These are phyloP conservation scores for Persicaria tinctoria DNA, from an alignment of 148 eudicot genomes.

Conservation along the genomic window DNA sequence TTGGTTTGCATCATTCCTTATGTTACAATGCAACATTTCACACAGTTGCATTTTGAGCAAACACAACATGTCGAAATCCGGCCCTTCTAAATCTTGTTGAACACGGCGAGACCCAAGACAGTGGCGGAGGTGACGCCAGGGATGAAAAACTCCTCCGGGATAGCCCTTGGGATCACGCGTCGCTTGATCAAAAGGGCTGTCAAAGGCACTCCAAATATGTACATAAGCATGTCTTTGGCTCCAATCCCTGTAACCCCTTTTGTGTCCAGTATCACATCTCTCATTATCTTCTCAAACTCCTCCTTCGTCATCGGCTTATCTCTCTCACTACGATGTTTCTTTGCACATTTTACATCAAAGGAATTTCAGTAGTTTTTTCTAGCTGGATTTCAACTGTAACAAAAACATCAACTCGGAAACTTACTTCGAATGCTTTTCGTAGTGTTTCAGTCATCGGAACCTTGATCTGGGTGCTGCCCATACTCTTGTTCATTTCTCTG, in stretches of 20 bases:
- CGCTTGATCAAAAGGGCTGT: conserved; percentile 18
- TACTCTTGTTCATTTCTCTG: conserved; percentile 52
- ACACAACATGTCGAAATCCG: neutral
- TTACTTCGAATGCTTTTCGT: conserved; percentile 34
- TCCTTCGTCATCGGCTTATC: conserved; percentile 38
- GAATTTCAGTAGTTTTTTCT: neutral
- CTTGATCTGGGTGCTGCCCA: conserved; percentile 63
- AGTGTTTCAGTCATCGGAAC: conserved; percentile 45
- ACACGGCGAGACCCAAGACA: conserved; percentile 59
- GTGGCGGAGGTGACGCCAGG: conserved; percentile 61
- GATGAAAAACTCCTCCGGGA: conserved; percentile 38
- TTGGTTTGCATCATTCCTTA: neutral
- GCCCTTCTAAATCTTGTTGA: conserved; percentile 49
- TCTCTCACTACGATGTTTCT: conserved; percentile 44
- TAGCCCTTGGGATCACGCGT: conserved; percentile 7
- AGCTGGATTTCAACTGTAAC: neutral
- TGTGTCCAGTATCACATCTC: conserved; percentile 42
- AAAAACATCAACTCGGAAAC: conserved; percentile 2
- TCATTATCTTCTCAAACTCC: conserved; percentile 57
- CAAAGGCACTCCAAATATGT: conserved; percentile 64
- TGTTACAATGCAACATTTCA: neutral
- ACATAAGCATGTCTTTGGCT: conserved; percentile 64
- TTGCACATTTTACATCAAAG: conserved; percentile 10
- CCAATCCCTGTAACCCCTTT: conserved; percentile 47
- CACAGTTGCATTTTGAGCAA: neutral